Conservation (phyloP, 768 basidiomycete species). For the Pholiota molesta region DNA sequence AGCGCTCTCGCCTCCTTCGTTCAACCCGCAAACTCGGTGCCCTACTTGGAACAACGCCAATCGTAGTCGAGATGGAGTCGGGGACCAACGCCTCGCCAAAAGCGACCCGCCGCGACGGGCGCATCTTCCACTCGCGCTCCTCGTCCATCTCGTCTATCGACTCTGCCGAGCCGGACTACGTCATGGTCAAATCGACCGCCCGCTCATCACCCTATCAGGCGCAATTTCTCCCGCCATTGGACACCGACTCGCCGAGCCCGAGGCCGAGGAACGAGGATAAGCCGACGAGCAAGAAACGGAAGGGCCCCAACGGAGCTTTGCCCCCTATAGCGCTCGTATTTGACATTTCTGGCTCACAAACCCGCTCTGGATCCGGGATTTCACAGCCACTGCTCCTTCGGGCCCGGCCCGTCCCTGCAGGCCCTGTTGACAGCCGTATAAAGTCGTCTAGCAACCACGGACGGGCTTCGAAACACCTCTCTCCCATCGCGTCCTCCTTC, state of each 20-base stretch:
- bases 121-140: slow-evolving; percentile 16
- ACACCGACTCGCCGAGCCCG: background rate
- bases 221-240: background rate
- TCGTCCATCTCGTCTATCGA: slow-evolving; percentile 15
- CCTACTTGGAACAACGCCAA: slow-evolving; percentile 50
- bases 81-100: background rate
- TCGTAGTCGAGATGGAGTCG: slow-evolving; percentile 32
- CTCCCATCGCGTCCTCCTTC: slow-evolving; percentile 13
- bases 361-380: background rate
- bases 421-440: background rate
- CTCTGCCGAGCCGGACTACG: slow-evolving; percentile 19
- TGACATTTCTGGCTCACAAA: slow-evolving; percentile 21
- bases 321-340: slow-evolving; percentile 21
- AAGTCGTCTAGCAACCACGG: background rate
- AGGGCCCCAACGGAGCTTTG: slow-evolving; percentile 9
- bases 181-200: slow-evolving; percentile 14
- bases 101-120: slow-evolving; percentile 12
- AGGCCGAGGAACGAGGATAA: background rate
- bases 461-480: slow-evolving; percentile 11
- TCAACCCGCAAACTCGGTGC: slow-evolving; percentile 60
- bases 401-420: background rate
- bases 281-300: slow-evolving; percentile 18
- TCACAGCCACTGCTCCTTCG: slow-evolving; percentile 2
- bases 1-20: slow-evolving; percentile 57
- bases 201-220: slow-evolving; percentile 21